Evolutionary conservation across 2,329 filamentous ascomycete genomes (phyloP), one percentile per base, ranked within the genome.

Genomic region (Xylaria sp.): DNA sequence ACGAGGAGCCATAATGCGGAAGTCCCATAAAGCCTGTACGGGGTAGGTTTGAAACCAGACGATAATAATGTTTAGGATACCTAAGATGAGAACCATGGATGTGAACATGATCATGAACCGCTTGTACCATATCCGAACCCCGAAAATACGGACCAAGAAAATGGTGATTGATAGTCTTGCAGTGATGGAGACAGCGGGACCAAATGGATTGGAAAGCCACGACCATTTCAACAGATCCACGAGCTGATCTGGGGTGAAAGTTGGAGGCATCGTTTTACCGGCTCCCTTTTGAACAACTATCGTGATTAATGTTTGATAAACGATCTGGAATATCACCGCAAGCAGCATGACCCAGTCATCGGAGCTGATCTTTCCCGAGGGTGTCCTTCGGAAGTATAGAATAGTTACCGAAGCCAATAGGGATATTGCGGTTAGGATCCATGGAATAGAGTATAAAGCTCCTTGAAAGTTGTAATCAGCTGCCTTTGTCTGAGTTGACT

Each of bases 91-190:
- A 11, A 54, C 17, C 11, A 63, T 3, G 1, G 45, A 17, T 15
- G 55, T 67, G 13, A 55, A 56, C 11, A 2, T n/a, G 20, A 63
- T 56, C 1, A 67, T 6, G 29, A 27, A 67, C 47, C 51, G 61
- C n/a, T 47, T 57, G 10, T 68, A 58, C 62, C 65, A 68, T 9
- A 7, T 57, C 9, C 42, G 31, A 6, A 29, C 27, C 1, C 62
- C 63, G 13, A 70, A 70, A 7, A 68, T 58, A 15, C 51, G 68
- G 6, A 61, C 44, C 2, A 70, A 51, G 3, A 68, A 27, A 38
- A 70, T 61, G 11, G 62, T 50, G 11, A 66, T 64, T 3, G 68
- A 68, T 13, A 68, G 54, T 44, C 68, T 29, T 7, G 68, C 61
- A 10, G 63, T 15, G 22, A n/a, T 25, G 0, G 64, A 61, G 1